Percentiles rank a stretch among this genome's conserved stretches.
phyloP scores from a whole-genome alignment of 148 eudicot genomes.

The Cornus controversa region DNA sequence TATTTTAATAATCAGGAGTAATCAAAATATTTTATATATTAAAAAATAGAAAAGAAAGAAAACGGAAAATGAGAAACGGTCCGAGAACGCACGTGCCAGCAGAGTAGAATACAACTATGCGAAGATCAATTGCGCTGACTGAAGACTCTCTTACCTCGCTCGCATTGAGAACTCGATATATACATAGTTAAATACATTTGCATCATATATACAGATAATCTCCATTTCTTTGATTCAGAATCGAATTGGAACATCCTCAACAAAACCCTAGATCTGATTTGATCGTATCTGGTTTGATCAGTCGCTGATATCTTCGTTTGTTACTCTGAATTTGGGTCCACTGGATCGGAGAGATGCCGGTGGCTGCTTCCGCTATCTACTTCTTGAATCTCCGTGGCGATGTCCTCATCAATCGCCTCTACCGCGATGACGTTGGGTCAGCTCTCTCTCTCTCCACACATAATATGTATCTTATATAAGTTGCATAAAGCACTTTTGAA shows the following conservation, averaged over 20 bases:
- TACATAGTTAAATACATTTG: no score
- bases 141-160: neutral
- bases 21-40: no score
- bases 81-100: neutral
- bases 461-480: neutral
- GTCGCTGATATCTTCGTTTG: slow-evolving; percentile 58
- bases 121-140: neutral
- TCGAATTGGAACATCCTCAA: neutral
- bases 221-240: neutral
- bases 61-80: no score
- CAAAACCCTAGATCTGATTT: neutral
- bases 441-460: neutral
- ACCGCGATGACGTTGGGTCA: slow-evolving; percentile 96
- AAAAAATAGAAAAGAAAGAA: no score
- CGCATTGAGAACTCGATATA: neutral
- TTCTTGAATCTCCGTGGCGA: slow-evolving; percentile 97
- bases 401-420: slow-evolving; percentile 98
- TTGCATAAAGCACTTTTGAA: no score
- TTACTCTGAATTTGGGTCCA: neutral
- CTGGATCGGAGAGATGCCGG: slow-evolving; percentile 71
- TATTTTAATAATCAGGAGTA: no score
- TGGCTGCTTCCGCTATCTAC: slow-evolving; percentile 95
- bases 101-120: neutral
- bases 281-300: slow-evolving; percentile 12
- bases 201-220: neutral